These are phyloP conservation scores for Trametes elegans DNA, from an alignment of 768 basidiomycete genomes.

Conservation along the genomic window DNA sequence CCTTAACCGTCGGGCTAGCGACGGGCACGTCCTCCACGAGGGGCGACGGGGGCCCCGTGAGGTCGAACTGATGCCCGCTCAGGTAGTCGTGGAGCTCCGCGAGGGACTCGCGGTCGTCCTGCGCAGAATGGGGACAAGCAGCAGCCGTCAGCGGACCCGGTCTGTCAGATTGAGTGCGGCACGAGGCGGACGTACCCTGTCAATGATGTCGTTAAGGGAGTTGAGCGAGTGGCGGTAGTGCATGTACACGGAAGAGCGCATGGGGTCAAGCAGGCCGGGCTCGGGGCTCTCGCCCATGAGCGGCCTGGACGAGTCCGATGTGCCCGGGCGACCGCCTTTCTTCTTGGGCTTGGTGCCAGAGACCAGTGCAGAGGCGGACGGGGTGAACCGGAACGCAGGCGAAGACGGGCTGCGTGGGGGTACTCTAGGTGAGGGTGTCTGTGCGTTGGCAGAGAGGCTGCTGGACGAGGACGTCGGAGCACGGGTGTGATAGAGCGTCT, in stretches of 20 bases:
- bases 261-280: slow-evolving; percentile 18
- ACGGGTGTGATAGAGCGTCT: slow-evolving; percentile 72
- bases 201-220: slow-evolving; percentile 77
- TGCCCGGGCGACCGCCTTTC: slow-evolving; percentile 48
- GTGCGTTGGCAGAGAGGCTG: slow-evolving; percentile 10
- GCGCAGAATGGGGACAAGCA: not conserved
- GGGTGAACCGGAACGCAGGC: slow-evolving; percentile 14
- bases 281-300: slow-evolving; percentile 37
- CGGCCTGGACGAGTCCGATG: slow-evolving; percentile 59
- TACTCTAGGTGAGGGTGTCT: slow-evolving; percentile 14
- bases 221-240: slow-evolving; percentile 81
- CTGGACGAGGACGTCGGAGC: slow-evolving; percentile 37
- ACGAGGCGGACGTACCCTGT: slow-evolving; percentile 53
- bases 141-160: not conserved
- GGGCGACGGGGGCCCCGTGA: slow-evolving; percentile 1
- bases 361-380: slow-evolving; percentile 36
- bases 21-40: slow-evolving; percentile 4
- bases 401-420: slow-evolving; percentile 12
- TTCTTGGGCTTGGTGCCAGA: slow-evolving; percentile 36
- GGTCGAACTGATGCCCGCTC: slow-evolving; percentile 31
- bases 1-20: slow-evolving; percentile 32
- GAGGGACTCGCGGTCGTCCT: slow-evolving; percentile 78
- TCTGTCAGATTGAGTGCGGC: not conserved
- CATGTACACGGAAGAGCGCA: slow-evolving; percentile 55
- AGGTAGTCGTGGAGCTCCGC: slow-evolving; percentile 73